Conservation (phyloP, 2,329 filamentous ascomycete genomes). For the Botrytis porri region DNA sequence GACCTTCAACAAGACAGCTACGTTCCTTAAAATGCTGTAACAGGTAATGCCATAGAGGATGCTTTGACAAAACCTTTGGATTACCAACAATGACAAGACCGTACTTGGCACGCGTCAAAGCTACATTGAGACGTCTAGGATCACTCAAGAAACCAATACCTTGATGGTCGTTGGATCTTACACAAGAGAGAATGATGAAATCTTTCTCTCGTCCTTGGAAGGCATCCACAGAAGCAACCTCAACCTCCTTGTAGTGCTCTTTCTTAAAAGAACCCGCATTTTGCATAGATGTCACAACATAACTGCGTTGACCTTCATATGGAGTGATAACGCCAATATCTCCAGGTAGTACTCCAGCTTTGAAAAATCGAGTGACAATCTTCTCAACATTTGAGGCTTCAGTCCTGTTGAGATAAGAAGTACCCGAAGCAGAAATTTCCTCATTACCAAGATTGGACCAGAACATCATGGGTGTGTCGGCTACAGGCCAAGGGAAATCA, state of each 20-base stretch:
- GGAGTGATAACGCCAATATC: conserved; percentile 98
- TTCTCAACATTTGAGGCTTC: conserved; percentile 98
- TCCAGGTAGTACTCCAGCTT: conserved; percentile 88
- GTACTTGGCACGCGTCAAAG: conserved; percentile 93
- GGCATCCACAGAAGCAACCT: conserved; percentile 96
- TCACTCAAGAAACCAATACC: conserved; percentile 99
- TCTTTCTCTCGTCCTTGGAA: conserved; percentile 99
- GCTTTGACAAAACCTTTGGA: conserved; percentile 95
- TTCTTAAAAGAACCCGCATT: conserved; percentile 97
- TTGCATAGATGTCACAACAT: conserved; percentile 99
- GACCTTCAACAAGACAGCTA: conserved; percentile 93
- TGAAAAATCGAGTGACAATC: conserved; percentile 97
- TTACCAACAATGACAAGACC: conserved; percentile 96
- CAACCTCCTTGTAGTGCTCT: conserved; percentile 96
- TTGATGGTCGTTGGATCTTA: conserved; percentile 97
- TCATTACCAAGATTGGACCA: conserved; percentile 98
- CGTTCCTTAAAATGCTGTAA: conserved; percentile 95
- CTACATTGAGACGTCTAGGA: conserved; percentile 94
- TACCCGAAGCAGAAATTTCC: conserved; percentile 96
- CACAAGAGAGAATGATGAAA: conserved; percentile 96
- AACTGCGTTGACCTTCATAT: conserved; percentile 97
- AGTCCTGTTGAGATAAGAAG: conserved; percentile 95
- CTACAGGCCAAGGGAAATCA: conserved; percentile 96
- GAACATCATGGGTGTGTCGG: conserved; percentile 98
- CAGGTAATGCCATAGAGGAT: conserved; percentile 95